Conservation (phyloP, 2,329 filamentous ascomycete genomes). For the Tolypocladium cylindrosporum region DNA sequence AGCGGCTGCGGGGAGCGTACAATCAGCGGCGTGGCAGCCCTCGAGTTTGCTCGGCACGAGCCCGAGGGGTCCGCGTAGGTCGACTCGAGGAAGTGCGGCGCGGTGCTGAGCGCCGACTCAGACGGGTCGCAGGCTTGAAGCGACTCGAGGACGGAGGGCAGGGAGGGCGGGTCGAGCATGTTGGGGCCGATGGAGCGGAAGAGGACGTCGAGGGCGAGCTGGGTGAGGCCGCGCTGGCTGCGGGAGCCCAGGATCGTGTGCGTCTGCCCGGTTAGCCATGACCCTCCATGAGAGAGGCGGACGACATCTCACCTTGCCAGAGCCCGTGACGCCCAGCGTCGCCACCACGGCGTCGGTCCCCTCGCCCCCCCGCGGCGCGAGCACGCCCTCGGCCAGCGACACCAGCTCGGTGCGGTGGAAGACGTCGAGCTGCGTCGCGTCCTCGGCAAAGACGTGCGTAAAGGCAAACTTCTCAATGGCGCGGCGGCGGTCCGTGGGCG, state of each 20-base stretch:
- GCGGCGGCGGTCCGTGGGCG: conserved; percentile 74
- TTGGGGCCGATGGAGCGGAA: conserved; percentile 71
- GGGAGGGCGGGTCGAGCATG: conserved; percentile 52
- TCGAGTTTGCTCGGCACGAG: conserved; percentile 49
- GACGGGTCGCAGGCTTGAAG: conserved; percentile 69
- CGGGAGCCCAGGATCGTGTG: conserved; percentile 91
- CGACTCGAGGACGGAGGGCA: conserved; percentile 58
- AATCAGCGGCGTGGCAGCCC: conserved; percentile 60
- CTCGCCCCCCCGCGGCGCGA: conserved; percentile 62
- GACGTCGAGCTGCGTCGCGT: conserved; percentile 73
- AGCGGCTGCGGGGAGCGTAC: conserved; percentile 38
- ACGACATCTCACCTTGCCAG: conserved; percentile 64
- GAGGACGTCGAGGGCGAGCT: conserved; percentile 81
- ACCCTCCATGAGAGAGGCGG: background rate
- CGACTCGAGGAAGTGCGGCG: conserved; percentile 67
- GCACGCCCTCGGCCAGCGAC: conserved; percentile 68
- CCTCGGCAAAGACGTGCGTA: conserved; percentile 84
- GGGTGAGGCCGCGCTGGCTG: conserved; percentile 78
- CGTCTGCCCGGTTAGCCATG: conserved; percentile 44
- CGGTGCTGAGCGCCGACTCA: conserved; percentile 67
- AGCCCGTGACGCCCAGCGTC: conserved; percentile 88
- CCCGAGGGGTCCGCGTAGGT: conserved; percentile 58
- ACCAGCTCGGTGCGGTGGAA: conserved; percentile 73
- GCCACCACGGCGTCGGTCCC: conserved; percentile 84
- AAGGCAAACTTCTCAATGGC: conserved; percentile 92